These are phyloP conservation scores for Microsporum ferrugineum DNA, from an alignment of 2,329 filamentous ascomycete species.

Conservation along the genomic window DNA sequence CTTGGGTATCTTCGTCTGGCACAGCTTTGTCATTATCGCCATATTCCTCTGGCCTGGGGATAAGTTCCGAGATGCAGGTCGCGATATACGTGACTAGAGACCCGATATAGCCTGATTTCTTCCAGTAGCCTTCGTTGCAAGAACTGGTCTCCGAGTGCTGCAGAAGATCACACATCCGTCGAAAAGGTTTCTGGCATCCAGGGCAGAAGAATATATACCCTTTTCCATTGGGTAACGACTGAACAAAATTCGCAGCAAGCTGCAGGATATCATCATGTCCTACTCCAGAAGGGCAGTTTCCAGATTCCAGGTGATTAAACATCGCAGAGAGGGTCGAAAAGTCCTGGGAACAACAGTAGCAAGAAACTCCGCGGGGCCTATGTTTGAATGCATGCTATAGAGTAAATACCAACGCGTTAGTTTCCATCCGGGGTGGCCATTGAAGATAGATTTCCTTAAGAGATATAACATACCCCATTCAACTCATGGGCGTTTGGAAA, in stretches of 20 bases:
- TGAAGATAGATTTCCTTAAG: not conserved
- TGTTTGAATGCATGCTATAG: slow-evolving; percentile 14
- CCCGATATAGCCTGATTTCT: slow-evolving; percentile 8
- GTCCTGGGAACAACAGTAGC: slow-evolving; percentile 14
- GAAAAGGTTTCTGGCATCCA: slow-evolving; percentile 12
- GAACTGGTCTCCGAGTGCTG: slow-evolving; percentile 16
- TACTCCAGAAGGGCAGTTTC: slow-evolving; percentile 14
- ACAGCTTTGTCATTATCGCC: not conserved
- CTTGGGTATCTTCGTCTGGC: not conserved
- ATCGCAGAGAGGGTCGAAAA: slow-evolving; percentile 14
- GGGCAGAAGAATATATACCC: slow-evolving; percentile 12
- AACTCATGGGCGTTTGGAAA: slow-evolving; percentile 15
- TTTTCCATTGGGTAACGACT: not conserved
- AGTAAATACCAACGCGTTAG: not conserved
- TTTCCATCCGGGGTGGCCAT: not conserved
- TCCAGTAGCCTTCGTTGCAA: slow-evolving; percentile 14
- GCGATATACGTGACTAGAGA: slow-evolving; percentile 13
- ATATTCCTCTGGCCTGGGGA: not conserved
- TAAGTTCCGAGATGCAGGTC: slow-evolving; percentile 1
- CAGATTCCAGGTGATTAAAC: slow-evolving; percentile 19
- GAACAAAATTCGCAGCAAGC: slow-evolving; percentile 10
- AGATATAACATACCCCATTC: slow-evolving; percentile 11
- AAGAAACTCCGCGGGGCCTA: slow-evolving; percentile 13
- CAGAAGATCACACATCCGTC: slow-evolving; percentile 15
- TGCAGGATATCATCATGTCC: slow-evolving; percentile 9